Evolutionary conservation across 2,329 filamentous ascomycete species (phyloP).

Genomic region (Cytospora paraplurivora): DNA sequence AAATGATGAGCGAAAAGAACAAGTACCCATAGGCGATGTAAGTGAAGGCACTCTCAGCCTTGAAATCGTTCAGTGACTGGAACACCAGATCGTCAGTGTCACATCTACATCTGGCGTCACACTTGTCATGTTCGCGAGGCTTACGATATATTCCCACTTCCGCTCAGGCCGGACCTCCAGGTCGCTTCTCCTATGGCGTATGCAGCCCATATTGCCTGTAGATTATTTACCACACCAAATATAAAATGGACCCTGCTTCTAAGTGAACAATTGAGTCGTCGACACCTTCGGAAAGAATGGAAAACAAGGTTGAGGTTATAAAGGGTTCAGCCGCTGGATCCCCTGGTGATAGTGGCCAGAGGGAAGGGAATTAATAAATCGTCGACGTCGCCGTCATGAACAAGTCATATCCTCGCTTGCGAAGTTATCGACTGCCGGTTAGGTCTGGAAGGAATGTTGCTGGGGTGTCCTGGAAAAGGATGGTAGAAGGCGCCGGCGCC

Average conservation of each 20-base stretch:
- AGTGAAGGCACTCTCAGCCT: conserved; percentile 74
- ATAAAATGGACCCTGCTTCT: conserved; percentile 21
- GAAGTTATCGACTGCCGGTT: conserved; percentile 37
- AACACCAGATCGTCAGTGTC: conserved; percentile 14
- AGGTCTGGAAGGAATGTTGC: conserved; percentile 24
- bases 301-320: conserved; percentile 22
- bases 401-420: conserved; percentile 40
- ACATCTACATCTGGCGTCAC: conserved; percentile 4
- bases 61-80: conserved; percentile 72
- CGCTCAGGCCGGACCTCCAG: conserved; percentile 76
- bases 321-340: conserved; percentile 28
- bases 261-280: conserved; percentile 28
- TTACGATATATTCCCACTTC: conserved; percentile 91
- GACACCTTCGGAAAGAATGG: conserved; percentile 33
- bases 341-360: conserved; percentile 19
- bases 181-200: conserved; percentile 61
- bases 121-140: conserved; percentile 36
- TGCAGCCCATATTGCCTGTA: conserved; percentile 63
- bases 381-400: conserved; percentile 34
- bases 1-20: conserved; percentile 77
- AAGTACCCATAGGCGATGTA: conserved; percentile 83
- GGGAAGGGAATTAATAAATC: conserved; percentile 9
- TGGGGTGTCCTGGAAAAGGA: conserved; percentile 12
- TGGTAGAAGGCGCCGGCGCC: conserved; percentile 1
- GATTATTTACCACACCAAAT: conserved; percentile 25